Conservation (phyloP, 2,329 filamentous ascomycete genomes). For the Plenodomus biglobosus region DNA sequence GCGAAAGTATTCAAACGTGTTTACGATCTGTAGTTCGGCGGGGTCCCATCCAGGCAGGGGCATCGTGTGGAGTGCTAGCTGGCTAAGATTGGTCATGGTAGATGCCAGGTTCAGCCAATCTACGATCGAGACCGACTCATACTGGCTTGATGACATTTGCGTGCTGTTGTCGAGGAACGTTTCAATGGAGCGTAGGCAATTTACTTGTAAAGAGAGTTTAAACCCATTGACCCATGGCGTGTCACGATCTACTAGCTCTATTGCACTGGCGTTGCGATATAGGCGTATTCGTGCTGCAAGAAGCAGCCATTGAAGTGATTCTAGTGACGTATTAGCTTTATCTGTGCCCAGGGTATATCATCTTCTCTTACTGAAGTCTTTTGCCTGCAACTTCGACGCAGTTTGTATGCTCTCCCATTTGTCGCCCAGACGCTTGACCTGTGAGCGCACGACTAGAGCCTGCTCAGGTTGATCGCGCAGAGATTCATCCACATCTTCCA, state of each 20-base stretch:
- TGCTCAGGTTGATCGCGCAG: conserved; percentile 31
- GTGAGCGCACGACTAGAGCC: conserved; percentile 33
- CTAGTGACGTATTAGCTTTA: conserved; percentile 7
- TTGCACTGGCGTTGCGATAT: conserved; percentile 28
- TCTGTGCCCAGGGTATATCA: background rate
- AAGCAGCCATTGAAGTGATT: conserved; percentile 38
- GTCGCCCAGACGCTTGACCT: conserved; percentile 37
- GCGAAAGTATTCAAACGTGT: conserved; percentile 38
- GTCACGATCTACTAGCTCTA: conserved; percentile 35
- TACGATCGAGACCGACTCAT: conserved; percentile 33
- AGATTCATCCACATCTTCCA: conserved; percentile 42
- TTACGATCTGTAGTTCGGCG: conserved; percentile 33
- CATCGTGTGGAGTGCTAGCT: conserved; percentile 31
- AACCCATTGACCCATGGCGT: conserved; percentile 39
- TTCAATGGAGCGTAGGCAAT: conserved; percentile 35
- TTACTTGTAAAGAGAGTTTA: conserved; percentile 39
- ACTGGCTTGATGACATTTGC: conserved; percentile 30
- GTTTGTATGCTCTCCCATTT: conserved; percentile 38
- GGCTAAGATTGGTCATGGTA: conserved; percentile 33
- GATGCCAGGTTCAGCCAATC: conserved; percentile 39
- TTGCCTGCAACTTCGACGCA: conserved; percentile 32
- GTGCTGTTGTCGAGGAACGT: conserved; percentile 38
- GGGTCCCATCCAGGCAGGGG: conserved; percentile 40
- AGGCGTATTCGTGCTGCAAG: conserved; percentile 33
- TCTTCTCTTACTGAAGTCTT: conserved; percentile 32